Evolutionary conservation across 768 basidiomycete genomes (phyloP), one percentile per base, ranked within the genome.

Genomic region (Lactarius sp.): DNA sequence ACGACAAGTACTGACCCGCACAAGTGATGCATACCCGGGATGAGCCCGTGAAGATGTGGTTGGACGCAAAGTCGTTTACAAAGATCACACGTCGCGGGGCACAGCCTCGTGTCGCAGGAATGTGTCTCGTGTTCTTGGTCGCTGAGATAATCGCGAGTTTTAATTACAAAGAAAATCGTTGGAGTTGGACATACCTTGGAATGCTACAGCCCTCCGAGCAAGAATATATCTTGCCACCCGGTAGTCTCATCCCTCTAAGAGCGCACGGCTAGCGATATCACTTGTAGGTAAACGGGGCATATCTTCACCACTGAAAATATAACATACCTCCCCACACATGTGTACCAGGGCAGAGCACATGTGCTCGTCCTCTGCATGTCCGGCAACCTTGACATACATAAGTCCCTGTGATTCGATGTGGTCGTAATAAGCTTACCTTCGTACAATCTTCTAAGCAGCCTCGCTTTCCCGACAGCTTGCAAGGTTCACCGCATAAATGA

Each of bases 401-500:
- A 54, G 41, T 2, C 6, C 20, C 18, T 7, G 39, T 22, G 8
- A 18, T 3, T 22, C 2, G 3, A 47, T 6, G 22, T 8, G 33
- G 14, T n/a, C 4, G 6, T 0, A 6, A 14, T 13, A 13, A 22
- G 18, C 66, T 20, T 39, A 83, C 85, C 74, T 83, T 81, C 8
- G 78, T 77, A 62, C 86, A 87, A 22, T 77, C 70, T 6, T 72
- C 73, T 31, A 83, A 71, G 64, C 86, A 87, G 0, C 85, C 85
- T 46, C 73, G 72, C 58, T 75, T 81, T 42, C 77, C 80, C 3
- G 67, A 68, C 16, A 84, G 73, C 41, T 70, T 70, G 69, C 86
- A 87, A 9, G 71, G 69, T 53, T 79, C 74, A 12, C 84, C 86
- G 53, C 85, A 87, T 1, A 85, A 66, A 71, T 87, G 81, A n/a